Conservation (phyloP, 2,329 filamentous ascomycete species). For the Trichoderma atrobrunneum region DNA sequence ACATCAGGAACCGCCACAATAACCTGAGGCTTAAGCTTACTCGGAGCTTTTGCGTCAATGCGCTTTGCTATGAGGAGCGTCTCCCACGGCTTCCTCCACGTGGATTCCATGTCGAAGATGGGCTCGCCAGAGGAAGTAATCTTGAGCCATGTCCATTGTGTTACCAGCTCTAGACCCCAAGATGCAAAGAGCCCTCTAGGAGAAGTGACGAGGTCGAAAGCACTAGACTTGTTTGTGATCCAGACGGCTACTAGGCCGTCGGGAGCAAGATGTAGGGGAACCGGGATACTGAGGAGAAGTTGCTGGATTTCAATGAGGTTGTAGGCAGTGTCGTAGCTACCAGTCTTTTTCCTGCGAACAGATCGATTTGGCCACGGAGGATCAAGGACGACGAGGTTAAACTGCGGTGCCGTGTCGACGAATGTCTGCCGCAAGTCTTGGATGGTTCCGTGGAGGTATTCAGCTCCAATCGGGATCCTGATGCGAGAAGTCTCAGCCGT, state of each 20-base stretch:
- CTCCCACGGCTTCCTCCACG: slow-evolving; percentile 76
- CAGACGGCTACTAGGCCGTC: slow-evolving; percentile 66
- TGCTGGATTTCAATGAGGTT: slow-evolving; percentile 45
- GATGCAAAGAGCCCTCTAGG: slow-evolving; percentile 57
- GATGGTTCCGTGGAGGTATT: slow-evolving; percentile 50
- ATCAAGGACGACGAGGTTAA: slow-evolving; percentile 69
- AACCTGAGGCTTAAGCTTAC: slow-evolving; percentile 45
- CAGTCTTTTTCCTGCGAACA: slow-evolving; percentile 54
- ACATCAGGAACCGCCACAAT: slow-evolving; percentile 70
- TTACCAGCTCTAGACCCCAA: slow-evolving; percentile 64
- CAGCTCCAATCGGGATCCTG: slow-evolving; percentile 41
- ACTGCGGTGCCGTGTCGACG: slow-evolving; percentile 45
- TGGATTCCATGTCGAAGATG: slow-evolving; percentile 56
- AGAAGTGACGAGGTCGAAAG: slow-evolving; percentile 53
- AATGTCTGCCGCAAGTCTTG: slow-evolving; percentile 42
- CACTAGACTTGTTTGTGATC: slow-evolving; percentile 70
- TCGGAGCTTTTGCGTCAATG: slow-evolving; percentile 29
- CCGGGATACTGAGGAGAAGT: slow-evolving; percentile 54
- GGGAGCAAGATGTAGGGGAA: slow-evolving; percentile 51
- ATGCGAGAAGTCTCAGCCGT: neutral
- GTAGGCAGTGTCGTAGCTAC: slow-evolving; percentile 48
- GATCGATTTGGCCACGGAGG: slow-evolving; percentile 82
- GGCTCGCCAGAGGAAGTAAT: slow-evolving; percentile 64
- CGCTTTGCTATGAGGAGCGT: slow-evolving; percentile 61
- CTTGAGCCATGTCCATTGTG: slow-evolving; percentile 81